Evolutionary conservation across 257 asterid species (phyloP), one percentile per base, ranked within the genome.

Genomic region (Paulownia fortunei): DNA sequence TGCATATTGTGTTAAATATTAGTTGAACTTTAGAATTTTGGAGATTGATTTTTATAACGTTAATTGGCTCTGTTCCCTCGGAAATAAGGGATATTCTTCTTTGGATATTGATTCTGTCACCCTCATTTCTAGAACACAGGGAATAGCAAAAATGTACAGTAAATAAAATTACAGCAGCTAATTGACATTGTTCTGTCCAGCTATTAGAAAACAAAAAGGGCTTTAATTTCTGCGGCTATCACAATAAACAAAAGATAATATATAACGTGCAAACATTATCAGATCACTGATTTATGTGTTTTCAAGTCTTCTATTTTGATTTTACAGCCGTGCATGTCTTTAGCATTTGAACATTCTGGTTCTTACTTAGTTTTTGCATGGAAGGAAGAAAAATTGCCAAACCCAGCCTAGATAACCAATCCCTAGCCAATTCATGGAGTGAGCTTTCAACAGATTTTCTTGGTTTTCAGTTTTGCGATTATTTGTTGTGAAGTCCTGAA

Each of bases 151-250:
- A 9, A 24, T 59, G 15, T 24, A 30, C 19, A 26, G 10, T 60
- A 30, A 58, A 60, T 60, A 30, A 60, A 15, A 30, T 34, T 58
- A 3, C n/a, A 7, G 44, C 41, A 26, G 42, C 21, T 4, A 5
- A 75, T 73, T 63, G 65, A 18, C 37, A 11, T 61, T 73, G 44
- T 58, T 72, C 15, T 54, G 54, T 36, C 67, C 8, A 42, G 78
- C 62, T 44, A 4, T 72, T 37, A 10, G 18, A 47, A 27, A 16
- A 8, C 13, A 54, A 72, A 36, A 34, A 15, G 37, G n/a, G n/a
- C n/a, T n/a, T n/a, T n/a, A n/a, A n/a, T 61, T 60, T 26, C 24
- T 59, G 58, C 42, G 12, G 30, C 41, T 39, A 39, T 73, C 32
- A 10, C 26, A 16, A 44, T 58, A 41, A 27, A 41, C 60, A 15